Evolutionary conservation across 108 stramenopile genomes (phyloP).

Genomic region (Fistulifera pelliculosa): DNA sequence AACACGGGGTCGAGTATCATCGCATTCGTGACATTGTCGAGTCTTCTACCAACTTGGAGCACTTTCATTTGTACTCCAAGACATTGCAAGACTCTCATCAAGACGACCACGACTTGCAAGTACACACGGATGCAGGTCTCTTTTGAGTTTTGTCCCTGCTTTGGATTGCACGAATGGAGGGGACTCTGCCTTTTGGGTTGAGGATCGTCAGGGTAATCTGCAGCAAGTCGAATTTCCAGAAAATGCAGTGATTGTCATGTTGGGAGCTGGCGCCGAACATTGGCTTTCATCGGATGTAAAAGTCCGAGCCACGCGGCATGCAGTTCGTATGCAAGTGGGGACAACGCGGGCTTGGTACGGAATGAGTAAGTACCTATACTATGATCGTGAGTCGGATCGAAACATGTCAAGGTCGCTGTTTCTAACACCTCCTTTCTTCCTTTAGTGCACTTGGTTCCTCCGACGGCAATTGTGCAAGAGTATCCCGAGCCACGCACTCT

Average conservation of each 20-base stretch:
- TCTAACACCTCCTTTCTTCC: neutral
- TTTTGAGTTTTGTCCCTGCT: slow-evolving; percentile 73
- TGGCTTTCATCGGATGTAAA: slow-evolving; percentile 31
- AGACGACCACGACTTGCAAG: slow-evolving; percentile 1
- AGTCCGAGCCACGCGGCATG: slow-evolving; percentile 59
- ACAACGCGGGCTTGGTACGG: slow-evolving; percentile 57
- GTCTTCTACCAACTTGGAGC: slow-evolving; percentile 44
- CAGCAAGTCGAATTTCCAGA: slow-evolving; percentile 33
- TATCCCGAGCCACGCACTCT: slow-evolving; percentile 18
- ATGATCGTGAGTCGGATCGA: too few relatives aligned
- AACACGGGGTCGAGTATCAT: slow-evolving; percentile 10
- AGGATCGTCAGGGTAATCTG: slow-evolving; percentile 9
- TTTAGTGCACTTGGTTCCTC: slow-evolving; percentile 56
- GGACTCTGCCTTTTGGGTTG: slow-evolving; percentile 31
- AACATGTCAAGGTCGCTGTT: too few relatives aligned
- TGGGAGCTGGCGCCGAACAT: slow-evolving; percentile 64
- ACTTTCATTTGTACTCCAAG: slow-evolving; percentile 54
- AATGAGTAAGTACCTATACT: slow-evolving; percentile 54
- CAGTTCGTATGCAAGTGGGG: slow-evolving; percentile 35
- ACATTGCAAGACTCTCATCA: neutral
- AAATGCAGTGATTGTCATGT: slow-evolving; percentile 38
- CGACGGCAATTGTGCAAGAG: slow-evolving; percentile 22
- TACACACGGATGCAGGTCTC: slow-evolving; percentile 72
- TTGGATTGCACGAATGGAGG: slow-evolving; percentile 25
- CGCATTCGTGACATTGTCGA: slow-evolving; percentile 29